Evolutionary conservation across 805 yeast genomes (phyloP).

Genomic region (Hyphopichia homilentoma): DNA sequence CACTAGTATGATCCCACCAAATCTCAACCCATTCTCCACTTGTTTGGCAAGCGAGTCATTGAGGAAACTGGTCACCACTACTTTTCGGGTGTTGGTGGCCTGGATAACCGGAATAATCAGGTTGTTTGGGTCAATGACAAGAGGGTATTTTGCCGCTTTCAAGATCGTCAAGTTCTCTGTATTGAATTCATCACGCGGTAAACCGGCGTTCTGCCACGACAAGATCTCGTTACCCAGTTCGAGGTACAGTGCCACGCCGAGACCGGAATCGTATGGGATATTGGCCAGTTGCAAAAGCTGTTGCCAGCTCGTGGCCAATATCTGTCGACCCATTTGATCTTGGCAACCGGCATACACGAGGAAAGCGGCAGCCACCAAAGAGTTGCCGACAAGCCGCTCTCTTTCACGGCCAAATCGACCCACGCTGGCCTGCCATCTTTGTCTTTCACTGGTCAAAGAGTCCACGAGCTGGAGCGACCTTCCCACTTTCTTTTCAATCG

Average conservation of each 20-base stretch:
- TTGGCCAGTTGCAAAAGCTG: constrained; percentile 26
- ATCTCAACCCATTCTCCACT: constrained; percentile 75
- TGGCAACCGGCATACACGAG: constrained; percentile 56
- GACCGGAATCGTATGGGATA: constrained; percentile 37
- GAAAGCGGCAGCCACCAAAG: constrained; percentile 60
- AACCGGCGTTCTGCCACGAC: constrained; percentile 51
- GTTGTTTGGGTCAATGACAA: constrained; percentile 72
- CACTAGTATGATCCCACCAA: constrained; percentile 73
- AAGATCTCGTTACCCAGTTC: constrained; percentile 37
- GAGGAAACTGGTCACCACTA: constrained; percentile 64
- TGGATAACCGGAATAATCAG: constrained; percentile 34
- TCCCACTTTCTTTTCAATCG: constrained; percentile 55
- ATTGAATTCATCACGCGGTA: constrained; percentile 57
- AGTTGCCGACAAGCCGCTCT: constrained; percentile 56
- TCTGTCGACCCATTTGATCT: constrained; percentile 46
- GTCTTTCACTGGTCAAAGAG: constrained; percentile 61
- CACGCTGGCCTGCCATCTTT: constrained; percentile 70
- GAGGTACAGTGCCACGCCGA: constrained; percentile 33
- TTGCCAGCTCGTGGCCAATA: constrained; percentile 34
- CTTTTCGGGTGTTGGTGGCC: constrained; percentile 24
- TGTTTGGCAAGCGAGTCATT: constrained; percentile 64
- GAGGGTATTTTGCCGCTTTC: constrained; percentile 40
- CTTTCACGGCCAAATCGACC: constrained; percentile 45
- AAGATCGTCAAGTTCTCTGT: constrained; percentile 63
- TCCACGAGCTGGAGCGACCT: constrained; percentile 63